Evolutionary conservation across 129 eudicot genomes (phyloP).

Genomic region (Heracleum sosnowskyi): DNA sequence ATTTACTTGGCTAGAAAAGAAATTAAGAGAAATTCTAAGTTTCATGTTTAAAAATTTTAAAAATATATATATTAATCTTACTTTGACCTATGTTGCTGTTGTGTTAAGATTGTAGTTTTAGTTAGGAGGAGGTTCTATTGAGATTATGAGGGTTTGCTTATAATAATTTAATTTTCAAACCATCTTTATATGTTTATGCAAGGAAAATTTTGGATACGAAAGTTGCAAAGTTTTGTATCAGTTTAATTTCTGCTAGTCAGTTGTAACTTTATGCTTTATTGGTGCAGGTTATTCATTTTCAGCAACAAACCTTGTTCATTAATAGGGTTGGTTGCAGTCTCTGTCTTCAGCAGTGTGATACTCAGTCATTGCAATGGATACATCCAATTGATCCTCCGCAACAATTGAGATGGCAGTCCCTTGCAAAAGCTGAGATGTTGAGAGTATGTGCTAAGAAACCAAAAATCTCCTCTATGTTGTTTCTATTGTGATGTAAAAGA

Average conservation of each 20-base stretch:
- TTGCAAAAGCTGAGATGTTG: slow-evolving; percentile 54
- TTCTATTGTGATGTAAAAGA: neutral
- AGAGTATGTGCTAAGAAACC: slow-evolving; percentile 47
- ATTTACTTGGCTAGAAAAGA: neutral
- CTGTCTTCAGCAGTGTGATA: slow-evolving; percentile 73
- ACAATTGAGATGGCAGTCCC: slow-evolving; percentile 63
- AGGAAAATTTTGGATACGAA: neutral
- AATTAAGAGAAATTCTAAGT: neutral
- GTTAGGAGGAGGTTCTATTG: neutral
- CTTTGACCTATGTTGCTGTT: neutral
- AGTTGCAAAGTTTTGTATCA: neutral
- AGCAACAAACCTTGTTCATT: slow-evolving; percentile 74
- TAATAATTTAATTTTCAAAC: neutral
- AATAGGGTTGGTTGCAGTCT: slow-evolving; percentile 67
- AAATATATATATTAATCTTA: too few species aligned
- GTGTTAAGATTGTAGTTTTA: neutral
- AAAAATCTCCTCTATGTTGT: neutral
- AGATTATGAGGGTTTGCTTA: neutral
- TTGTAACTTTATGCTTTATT: slow-evolving; percentile 14
- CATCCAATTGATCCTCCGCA: slow-evolving; percentile 75
- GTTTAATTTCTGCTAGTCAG: neutral
- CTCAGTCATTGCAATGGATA: slow-evolving; percentile 50
- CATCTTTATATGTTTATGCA: neutral
- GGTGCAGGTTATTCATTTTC: slow-evolving; percentile 86
- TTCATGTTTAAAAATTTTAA: too few species aligned